Base-by-base conservation (phyloP, 352 stramenopile species). In the Globisporangium carolinianum region DNA sequence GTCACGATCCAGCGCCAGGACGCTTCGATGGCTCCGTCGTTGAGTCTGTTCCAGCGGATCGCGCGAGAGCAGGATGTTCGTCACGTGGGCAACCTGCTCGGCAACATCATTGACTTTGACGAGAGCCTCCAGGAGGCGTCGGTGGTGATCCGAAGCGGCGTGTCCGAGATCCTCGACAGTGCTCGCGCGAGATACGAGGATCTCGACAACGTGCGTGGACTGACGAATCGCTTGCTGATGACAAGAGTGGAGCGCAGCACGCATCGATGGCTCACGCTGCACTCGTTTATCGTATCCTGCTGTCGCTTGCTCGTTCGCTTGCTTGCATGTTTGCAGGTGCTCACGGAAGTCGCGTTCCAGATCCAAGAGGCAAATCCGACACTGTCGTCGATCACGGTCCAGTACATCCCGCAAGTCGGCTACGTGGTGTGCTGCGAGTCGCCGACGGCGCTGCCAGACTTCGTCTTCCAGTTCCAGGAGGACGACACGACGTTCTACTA, bases 391-490 rank as follows among this genome's bases (percentile, higher is more conserved):
- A 90, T 94, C 42, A 90, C 80, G 12, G 77, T 93, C 36, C 79
- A 94, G 59, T 95, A 92, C 55, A 91, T 94, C 48, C 84, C 86
- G 57, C 86, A 91, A 79, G 77, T 94, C 39, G 86, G 86, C 10
- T 95, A 93, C 65, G 83, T 92, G 12, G 83, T 95, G 37, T 89
- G 77, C 54, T 92, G 81, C 49, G 76, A 91, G 58, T 76, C 79
- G 5, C 68, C 74, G 9, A 91, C 76, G 32, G 75, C 71, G 43
- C 57, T 92, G 12, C 69, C 81, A 17, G 79, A 87, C 47, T 95
- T 95, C 42, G 69, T 89, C 11, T 95, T 93, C 56, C 85, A 95
- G 65, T 95, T 93, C 58, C 83, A 93, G 78, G 83, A 93, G 75
- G 83, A 92, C 48, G 82, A 91, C 18, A 73, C 75, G 2, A 91